Percentiles rank a stretch among this genome's conserved stretches.
phyloP scores from a whole-genome alignment of 2,329 filamentous ascomycete genomes.

The Cladosporium velox region DNA sequence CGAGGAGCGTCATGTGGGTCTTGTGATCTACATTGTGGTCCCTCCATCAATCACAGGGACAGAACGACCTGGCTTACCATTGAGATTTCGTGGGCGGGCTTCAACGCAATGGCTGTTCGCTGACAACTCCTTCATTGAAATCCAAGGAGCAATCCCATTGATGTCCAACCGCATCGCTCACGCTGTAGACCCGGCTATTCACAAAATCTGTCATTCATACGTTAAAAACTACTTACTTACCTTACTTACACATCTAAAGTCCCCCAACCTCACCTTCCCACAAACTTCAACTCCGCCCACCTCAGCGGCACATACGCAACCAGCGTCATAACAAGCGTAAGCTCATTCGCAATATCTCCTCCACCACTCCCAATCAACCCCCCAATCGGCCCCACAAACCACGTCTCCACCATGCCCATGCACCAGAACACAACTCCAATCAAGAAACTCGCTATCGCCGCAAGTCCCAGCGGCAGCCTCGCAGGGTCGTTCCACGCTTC shows the following conservation, averaged over 20 bases:
- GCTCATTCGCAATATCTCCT: slow-evolving; percentile 58
- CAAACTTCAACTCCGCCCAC: slow-evolving; percentile 51
- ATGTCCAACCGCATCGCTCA: background rate
- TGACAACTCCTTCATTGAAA: background rate
- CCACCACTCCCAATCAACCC: slow-evolving; percentile 57
- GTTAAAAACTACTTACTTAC: background rate
- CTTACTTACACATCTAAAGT: no score
- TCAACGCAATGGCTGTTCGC: background rate
- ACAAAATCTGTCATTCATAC: background rate
- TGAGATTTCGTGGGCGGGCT: background rate
- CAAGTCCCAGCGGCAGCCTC: slow-evolving; percentile 46
- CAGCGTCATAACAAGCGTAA: slow-evolving; percentile 54
- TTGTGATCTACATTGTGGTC: background rate
- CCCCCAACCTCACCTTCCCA: slow-evolving; percentile 33
- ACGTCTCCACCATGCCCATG: slow-evolving; percentile 46
- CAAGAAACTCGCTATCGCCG: slow-evolving; percentile 42
- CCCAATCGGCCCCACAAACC: slow-evolving; percentile 57
- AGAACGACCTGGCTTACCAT: background rate
- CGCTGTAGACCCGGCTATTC: background rate
- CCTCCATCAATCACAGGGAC: background rate
- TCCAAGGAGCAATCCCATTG: background rate
- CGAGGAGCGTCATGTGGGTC: background rate
- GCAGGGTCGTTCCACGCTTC: slow-evolving; percentile 49
- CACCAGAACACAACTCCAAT: slow-evolving; percentile 49
- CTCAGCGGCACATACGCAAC: slow-evolving; percentile 51